Base-by-base conservation (phyloP, 73 alveolate species). In the Paramecium primaurelia region DNA sequence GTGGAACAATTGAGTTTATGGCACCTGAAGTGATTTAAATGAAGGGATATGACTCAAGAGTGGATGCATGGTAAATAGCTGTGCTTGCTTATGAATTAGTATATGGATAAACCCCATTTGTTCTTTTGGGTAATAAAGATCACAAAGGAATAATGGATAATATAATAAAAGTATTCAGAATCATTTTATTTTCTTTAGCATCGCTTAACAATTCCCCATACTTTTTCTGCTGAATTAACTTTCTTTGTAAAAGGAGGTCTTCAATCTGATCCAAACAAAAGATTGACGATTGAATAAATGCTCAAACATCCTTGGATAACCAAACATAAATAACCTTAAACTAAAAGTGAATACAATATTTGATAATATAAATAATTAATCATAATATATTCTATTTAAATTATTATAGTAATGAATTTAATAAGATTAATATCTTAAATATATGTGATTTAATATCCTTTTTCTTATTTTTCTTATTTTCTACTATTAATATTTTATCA, bases 11-110 rank as follows among this genome's bases (percentile, higher is more conserved):
- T 18, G 98, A 96, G 71, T 96, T 94, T 69, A 92, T 96, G 96
- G 96, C 98, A 20, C 98, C 98, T 0, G 98, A 96, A 93, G 95
- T 96, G 59, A 95, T 96, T 40, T 95, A 96, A 86, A 92, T 92
- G 60, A 95, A 95, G 59, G 96, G 97, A 77, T 94, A 96, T 94
- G 94, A 88, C 77, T 94, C 95, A 90, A 47, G 64, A 14, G 93
- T 91, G 4, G 95, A 91, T 84, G 73, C 93, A 30, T 91, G 95
- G 95, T 37, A 69, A 75, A 64, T 84, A n/a, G 95, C 93, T 10
- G 54, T 58, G 49, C 83, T 91, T 86, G 84, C 89, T 0, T 91
- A 91, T 91, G 95, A 91, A 84, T 75, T 91, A 75, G 93, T 91
- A 16, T 44, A 34, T 40, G 95, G 95, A 22, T 47, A 28, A 38